Evolutionary conservation across 305 asterid genomes (phyloP), one percentile per base, ranked within the genome.

Genomic region (Solanum hybrid): DNA sequence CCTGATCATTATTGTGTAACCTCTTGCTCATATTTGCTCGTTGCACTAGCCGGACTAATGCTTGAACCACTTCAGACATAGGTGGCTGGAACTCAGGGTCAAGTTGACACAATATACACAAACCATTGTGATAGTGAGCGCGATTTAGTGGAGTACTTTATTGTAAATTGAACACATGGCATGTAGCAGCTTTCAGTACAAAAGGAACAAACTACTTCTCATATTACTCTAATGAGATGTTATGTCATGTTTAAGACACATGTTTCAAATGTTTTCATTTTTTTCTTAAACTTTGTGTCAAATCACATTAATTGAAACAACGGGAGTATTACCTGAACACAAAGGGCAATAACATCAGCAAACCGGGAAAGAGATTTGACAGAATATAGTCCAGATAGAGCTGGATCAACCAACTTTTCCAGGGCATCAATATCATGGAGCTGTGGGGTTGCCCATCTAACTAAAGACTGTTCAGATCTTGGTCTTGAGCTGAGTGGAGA

Each of bases 21-120:
- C 99, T 93, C 98, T 93, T 95, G 96, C 99, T 97, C 98, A 97
- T 94, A 91, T 97, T 96, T 73, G 99, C 98, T 51, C 99, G 97
- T 89, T 97, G 99, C 89, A 97, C 99, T 90, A 97, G 89, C 2
- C 97, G 96, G 51, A 97, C 99, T 95, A 97, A 92, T 26, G 98
- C 98, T 89, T 97, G 95, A 64, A 97, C 99, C 92, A 97, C 99
- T 91, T 97, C 99, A 39, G 99, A 97, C 98, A 97, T 96, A 7
- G 99, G 99, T 34, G 99, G 99, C 90, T 98, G 94, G 91, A 97
- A 97, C 96, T 97, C 99, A 1, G 99, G 99, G 96, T 97, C 99
- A 51, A 97, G 94, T 98, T 97, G 97, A 89, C 91, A 89, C 77
- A 46, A 31, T 31, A 73, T 75, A 35, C 10, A 42, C 22, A 35